Evolutionary conservation across 768 basidiomycete species (phyloP), one percentile per base, ranked within the genome.

Genomic region (Chiua virens): DNA sequence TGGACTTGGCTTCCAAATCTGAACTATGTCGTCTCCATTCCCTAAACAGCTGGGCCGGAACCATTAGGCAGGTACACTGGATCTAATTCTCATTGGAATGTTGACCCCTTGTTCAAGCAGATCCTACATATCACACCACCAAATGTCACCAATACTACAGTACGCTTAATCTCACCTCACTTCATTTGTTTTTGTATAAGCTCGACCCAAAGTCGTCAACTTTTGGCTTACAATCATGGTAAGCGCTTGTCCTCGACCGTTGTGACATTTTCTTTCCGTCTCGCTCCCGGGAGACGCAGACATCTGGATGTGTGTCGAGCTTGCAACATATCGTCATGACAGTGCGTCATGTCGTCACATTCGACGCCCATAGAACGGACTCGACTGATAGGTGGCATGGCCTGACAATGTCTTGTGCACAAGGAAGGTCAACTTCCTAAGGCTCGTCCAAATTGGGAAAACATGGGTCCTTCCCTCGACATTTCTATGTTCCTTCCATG

Each of bases 1-100:
- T 36, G 73, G 78, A 17, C 80, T 92, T 43, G 96, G 96, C 11
- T 98, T 98, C 80, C 89, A 92, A 60, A 68, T 90, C 10, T 90
- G 74, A 52, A 15, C 46, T 14, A 13, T 13, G 15, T 22, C 44
- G n/a, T 41, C 42, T 18, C 23, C 17, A 23, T 9, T 17, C 6
- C 28, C 4, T 13, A 34, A 18, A 34, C 1, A 3, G 8, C 38
- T 2, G 22, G 28, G 34, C 17, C 25, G 10, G 21, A 39, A 32
- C 18, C 8, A 32, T 15, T 23, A 35, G 39, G 42, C 20, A 57
- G 47, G 28, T 45, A 41, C 27, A 45, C 18, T 23, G n/a, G 8
- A 23, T 36, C 22, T 8, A 46, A 11, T 37, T 20, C 11, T 30
- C 22, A 11, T 45, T 21, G 36, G 32, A 25, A 34, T 36, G 22